Evolutionary conservation across 2,329 filamentous ascomycete genomes (phyloP).

Genomic region (Lachnellula hyalina): DNA sequence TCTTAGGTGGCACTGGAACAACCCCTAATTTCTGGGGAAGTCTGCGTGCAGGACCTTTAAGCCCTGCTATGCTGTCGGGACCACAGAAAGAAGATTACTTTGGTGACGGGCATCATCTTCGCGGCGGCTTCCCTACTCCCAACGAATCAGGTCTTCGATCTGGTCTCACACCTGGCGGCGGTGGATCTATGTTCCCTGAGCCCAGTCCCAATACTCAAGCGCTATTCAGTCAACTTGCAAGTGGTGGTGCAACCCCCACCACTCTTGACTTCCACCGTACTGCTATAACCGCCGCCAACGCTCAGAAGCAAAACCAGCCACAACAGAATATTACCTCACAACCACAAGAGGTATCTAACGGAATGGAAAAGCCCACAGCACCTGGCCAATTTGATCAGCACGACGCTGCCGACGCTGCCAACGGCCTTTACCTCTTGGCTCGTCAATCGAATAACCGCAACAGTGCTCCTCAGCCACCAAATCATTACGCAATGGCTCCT

Average conservation of each 20-base stretch:
- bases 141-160: conserved; percentile 94
- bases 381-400: conserved; percentile 75
- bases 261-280: conserved; percentile 94
- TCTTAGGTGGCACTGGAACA: conserved; percentile 62
- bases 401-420: conserved; percentile 88
- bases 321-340: conserved; percentile 42
- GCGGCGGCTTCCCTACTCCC: conserved; percentile 84
- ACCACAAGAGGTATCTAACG: conserved; percentile 40
- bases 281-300: conserved; percentile 73
- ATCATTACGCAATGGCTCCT: conserved; percentile 26
- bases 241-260: conserved; percentile 78
- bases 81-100: conserved; percentile 80
- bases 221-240: conserved; percentile 72
- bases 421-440: conserved; percentile 87
- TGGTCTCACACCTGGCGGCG: conserved; percentile 87
- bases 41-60: conserved; percentile 84
- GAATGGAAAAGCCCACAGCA: conserved; percentile 40
- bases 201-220: conserved; percentile 83
- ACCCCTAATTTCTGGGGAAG: conserved; percentile 77
- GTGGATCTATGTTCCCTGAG: conserved; percentile 94
- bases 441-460: conserved; percentile 56
- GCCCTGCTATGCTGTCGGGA: conserved; percentile 94
- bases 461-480: conserved; percentile 40
- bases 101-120: conserved; percentile 68
- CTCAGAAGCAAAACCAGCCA: conserved; percentile 46